Base-by-base conservation (phyloP, 768 basidiomycete species). In the Mrakia blollopis region DNA sequence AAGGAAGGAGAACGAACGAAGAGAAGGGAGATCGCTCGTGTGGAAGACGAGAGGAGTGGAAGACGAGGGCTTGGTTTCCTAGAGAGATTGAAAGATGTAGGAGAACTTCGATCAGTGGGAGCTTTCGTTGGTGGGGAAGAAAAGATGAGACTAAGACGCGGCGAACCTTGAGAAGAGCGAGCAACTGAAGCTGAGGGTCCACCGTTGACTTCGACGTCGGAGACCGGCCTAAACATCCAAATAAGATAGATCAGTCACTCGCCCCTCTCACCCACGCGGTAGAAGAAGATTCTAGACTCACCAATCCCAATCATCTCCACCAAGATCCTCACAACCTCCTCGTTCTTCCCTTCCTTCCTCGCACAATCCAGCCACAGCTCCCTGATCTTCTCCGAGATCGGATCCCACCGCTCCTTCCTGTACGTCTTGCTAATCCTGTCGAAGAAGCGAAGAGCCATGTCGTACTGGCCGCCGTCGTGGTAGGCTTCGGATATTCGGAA, bases 401-500 rank as follows among this genome's bases (percentile, higher is more conserved):
- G 81, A 13, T 86, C 85, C 94, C 94, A 98, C 70, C 87, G 86
- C 82, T 98, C 94, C 71, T 88, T 86, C n/a, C 91, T 88, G 81
- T 97, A 98, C 0, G 90, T 91, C 82, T 89, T 91, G 0, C 91
- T 90, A 77, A 98, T 96, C 21, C 94, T 89, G 81, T 96, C 95
- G 82, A 94, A 93, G 84, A 96, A 98, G 67, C 91, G 88, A 81
- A 95, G 88, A 16, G 94, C 94, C 87, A 93, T 88, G 73, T 94
- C 93, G 80, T 90, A 91, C 81, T 94, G 92, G 0, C 89, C 89
- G 3, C 91, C 89, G 21, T 89, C 87, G 78, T 89, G 88, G 82
- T 98, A 95, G 5, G 91, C 91, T 78, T 91, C 88, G 0, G 94
- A 96, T 74, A 99, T 98, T 44, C 90, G 89, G 82, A 88, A 91